These are phyloP conservation scores for Micractinium sp. DNA, from an alignment of 139 green algal genomes.

Conservation along the genomic window DNA sequence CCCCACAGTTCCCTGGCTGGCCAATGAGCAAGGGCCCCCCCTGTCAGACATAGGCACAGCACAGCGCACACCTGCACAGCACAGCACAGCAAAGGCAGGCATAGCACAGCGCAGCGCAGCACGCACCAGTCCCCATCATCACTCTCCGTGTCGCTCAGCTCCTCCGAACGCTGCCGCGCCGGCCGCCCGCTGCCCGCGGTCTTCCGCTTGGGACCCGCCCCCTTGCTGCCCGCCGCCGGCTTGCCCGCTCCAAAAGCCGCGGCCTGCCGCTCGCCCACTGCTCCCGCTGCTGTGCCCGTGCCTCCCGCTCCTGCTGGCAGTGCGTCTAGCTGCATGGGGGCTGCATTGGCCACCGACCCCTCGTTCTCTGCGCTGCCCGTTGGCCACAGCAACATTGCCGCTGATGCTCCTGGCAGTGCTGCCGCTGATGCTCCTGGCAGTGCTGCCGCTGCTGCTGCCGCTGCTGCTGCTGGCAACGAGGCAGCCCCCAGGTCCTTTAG, in stretches of 20 bases:
- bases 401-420: neutral
- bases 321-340: neutral
- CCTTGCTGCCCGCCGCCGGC: neutral
- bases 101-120: neutral
- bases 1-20: too few species aligned
- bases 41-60: too few species aligned
- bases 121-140: constrained; percentile 20
- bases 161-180: too few species aligned
- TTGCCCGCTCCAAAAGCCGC: neutral
- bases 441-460: neutral
- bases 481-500: neutral
- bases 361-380: constrained; percentile 13
- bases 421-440: neutral
- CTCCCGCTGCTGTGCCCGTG: neutral
- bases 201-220: constrained; percentile 29
- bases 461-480: neutral
- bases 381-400: neutral
- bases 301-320: constrained; percentile 2
- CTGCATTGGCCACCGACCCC: neutral
- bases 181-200: neutral
- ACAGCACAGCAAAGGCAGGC: neutral
- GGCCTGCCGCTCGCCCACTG: neutral
- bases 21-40: too few species aligned
- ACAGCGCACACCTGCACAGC: too few species aligned
- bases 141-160: neutral